Base-by-base conservation (phyloP, 1,284 basidiomycete species). In the Ganoderma sinense region DNA sequence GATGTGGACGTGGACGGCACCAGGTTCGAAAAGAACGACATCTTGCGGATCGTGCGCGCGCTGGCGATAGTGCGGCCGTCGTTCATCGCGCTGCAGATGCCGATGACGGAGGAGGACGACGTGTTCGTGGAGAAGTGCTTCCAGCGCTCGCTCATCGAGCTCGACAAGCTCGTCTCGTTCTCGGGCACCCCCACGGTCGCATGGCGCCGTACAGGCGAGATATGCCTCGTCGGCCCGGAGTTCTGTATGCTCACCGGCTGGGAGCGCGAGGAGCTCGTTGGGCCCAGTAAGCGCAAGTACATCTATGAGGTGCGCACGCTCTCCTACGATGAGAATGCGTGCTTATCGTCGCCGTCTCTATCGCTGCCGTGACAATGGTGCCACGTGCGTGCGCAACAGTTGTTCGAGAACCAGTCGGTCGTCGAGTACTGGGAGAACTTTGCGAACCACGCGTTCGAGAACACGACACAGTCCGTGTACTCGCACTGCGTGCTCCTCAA, bases 181-280 rank as follows among this genome's bases (percentile, higher is more conserved):
- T 97, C 94, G 71, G 98, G 97, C 6, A 99, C 98, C n/a, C 98
- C 97, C 2, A 99, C 97, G 0, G 96, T 98, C n/a, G 95, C 98
- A 1, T 99, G 97, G 97, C 91, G 97, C 40, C 87, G 97, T 62
- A 99, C 98, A 20, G 97, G 97, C 78, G 98, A 99, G 84, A 96
- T 99, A 48, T 97, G 96, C 78, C 91, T 98, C 56, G 97, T 97
- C 58, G 97, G 97, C 0, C 94, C 96, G 1, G 97, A 99, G 82
- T 99, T 99, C 79, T 96, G 94, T 80, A 93, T 96, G 87, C 86
- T 99, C 70, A 97, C 96, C 3, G 94, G 94, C 75, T 96, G 95
- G 93, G 89, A 90, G 20, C 88, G 92, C 80, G 91, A 94, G 69
- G 95, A 98, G 73, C 85, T 98, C 40, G 81, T 96, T 23, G 90